These are phyloP conservation scores for Plectosphaerella sp. DNA, from an alignment of 2,329 filamentous ascomycete genomes.

Conservation along the genomic window DNA sequence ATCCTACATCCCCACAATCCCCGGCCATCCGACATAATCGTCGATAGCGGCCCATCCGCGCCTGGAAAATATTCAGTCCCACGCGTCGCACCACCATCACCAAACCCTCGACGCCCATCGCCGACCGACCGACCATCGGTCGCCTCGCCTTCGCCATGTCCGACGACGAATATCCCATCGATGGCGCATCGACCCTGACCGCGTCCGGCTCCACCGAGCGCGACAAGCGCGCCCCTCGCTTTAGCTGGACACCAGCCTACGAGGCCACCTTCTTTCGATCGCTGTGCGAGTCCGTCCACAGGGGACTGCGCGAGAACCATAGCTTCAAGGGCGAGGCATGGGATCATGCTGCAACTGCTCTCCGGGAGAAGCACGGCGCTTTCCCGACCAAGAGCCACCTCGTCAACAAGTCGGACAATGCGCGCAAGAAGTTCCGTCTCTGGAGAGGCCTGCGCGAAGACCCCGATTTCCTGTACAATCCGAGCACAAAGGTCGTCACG, in stretches of 20 bases:
- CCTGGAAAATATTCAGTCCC: no score
- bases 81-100: conserved; percentile 2
- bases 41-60: no score
- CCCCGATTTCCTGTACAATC: conserved; percentile 51
- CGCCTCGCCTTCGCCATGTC: conserved; percentile 22
- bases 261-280: conserved; percentile 59
- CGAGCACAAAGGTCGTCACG: conserved; percentile 43
- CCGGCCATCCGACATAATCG: no score
- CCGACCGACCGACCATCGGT: no score
- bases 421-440: conserved; percentile 57
- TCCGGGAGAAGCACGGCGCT: conserved; percentile 51
- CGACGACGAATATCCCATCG: conserved; percentile 31
- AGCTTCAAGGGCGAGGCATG: conserved; percentile 60
- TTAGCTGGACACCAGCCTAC: conserved; percentile 56
- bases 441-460: conserved; percentile 56
- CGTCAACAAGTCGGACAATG: conserved; percentile 62
- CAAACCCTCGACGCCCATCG: background rate
- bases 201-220: conserved; percentile 8
- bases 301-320: conserved; percentile 52
- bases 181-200: conserved; percentile 8
- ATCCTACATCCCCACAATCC: background rate
- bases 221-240: conserved; percentile 41
- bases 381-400: conserved; percentile 57
- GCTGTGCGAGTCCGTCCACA: conserved; percentile 53
- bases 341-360: conserved; percentile 50